Conservation (phyloP, 2,329 filamentous ascomycete genomes). For the Sclerotinia trifoliorum region DNA sequence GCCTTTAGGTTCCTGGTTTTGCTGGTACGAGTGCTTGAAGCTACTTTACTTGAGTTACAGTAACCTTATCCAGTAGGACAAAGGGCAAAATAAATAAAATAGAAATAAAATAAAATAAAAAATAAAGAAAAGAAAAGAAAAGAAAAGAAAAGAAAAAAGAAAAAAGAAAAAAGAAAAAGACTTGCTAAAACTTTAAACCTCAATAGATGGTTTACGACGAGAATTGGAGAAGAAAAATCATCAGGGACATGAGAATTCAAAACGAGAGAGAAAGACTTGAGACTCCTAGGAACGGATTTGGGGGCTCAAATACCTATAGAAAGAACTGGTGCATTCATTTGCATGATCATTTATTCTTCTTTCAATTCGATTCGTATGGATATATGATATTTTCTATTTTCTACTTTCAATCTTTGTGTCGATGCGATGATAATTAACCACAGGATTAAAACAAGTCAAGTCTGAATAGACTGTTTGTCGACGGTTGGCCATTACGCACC, state of each 20-base stretch:
- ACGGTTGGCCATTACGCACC: not conserved
- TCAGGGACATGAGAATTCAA: not conserved
- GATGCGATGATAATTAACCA: too few relatives aligned
- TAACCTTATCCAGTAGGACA: too few relatives aligned
- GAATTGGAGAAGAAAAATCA: not conserved
- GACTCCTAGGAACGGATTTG: not conserved
- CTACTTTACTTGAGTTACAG: too few relatives aligned
- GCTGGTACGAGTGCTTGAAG: not conserved
- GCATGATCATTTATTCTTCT: too few relatives aligned
- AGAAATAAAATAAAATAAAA: too few relatives aligned
- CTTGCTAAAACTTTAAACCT: slow-evolving; percentile 16
- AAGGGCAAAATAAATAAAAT: too few relatives aligned
- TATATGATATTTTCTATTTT: not conserved
- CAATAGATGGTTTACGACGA: not conserved
- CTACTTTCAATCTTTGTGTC: too few relatives aligned
- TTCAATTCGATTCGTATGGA: not conserved
- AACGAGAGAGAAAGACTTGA: not conserved
- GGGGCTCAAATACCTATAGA: too few relatives aligned
- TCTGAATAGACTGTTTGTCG: not conserved
- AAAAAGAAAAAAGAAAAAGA: not conserved
- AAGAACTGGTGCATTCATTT: too few relatives aligned
- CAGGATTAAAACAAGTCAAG: not conserved
- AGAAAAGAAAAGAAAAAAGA: not conserved
- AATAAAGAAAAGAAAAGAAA: too few relatives aligned
- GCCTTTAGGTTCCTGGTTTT: not conserved